Evolutionary conservation across 495 filamentous ascomycete species (phyloP).

Genomic region (Aspergillus homomorphus): DNA sequence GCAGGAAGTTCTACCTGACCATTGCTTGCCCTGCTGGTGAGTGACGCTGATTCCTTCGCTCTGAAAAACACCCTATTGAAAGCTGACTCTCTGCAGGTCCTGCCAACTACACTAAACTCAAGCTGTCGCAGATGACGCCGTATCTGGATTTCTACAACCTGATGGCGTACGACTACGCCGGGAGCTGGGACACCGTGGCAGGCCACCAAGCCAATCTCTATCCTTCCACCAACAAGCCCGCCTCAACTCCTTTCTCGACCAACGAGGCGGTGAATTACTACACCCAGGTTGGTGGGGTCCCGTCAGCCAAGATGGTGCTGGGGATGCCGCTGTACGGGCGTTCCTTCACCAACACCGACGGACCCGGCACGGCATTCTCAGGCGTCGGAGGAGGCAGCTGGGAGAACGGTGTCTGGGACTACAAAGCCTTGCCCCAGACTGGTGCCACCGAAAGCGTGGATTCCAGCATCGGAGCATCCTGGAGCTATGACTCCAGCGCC

Average conservation of each 20-base stretch:
- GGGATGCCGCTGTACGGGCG: constrained; percentile 90
- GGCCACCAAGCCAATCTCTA: constrained; percentile 82
- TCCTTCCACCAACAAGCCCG: constrained; percentile 48
- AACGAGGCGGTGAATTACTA: constrained; percentile 57
- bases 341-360: constrained; percentile 70
- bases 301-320: constrained; percentile 69
- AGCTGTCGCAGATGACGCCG: constrained; percentile 64
- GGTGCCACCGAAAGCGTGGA: constrained; percentile 41
- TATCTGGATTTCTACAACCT: constrained; percentile 76
- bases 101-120: constrained; percentile 65
- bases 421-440: constrained; percentile 57
- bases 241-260: constrained; percentile 56
- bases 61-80: neutral
- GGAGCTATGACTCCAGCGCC: constrained; percentile 60
- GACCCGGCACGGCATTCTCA: constrained; percentile 65
- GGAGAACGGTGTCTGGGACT: constrained; percentile 83
- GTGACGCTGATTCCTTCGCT: neutral
- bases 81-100: constrained; percentile 30
- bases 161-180: constrained; percentile 85
- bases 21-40: constrained; percentile 61
- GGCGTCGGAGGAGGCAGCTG: constrained; percentile 67
- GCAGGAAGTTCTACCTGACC: constrained; percentile 68
- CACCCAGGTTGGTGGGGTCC: constrained; percentile 53
- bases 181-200: constrained; percentile 68
- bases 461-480: constrained; percentile 55